These are phyloP conservation scores for Tarenaya hassleriana DNA, from an alignment of 345 rosid genomes.

Conservation along the genomic window DNA sequence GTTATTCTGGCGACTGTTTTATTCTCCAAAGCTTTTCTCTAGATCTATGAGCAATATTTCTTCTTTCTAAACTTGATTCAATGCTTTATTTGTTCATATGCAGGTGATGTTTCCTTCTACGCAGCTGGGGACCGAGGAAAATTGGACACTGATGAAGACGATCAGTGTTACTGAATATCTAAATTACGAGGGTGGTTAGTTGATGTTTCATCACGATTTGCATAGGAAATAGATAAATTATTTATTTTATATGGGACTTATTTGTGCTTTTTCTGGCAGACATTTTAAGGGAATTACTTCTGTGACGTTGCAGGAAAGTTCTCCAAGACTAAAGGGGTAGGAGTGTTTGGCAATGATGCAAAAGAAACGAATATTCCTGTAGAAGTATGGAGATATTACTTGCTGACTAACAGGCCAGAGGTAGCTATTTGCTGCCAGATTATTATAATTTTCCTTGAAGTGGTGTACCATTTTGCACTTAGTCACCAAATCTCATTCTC, in stretches of 20 bases:
- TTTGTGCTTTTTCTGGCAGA: constrained; percentile 1
- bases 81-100: constrained; percentile 22
- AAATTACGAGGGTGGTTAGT: constrained; percentile 85
- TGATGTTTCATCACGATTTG: no score
- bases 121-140: constrained; percentile 87
- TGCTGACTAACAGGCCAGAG: constrained; percentile 94
- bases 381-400: constrained; percentile 98
- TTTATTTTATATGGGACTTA: constrained; percentile 4
- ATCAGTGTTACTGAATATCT: constrained; percentile 91
- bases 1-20: neutral
- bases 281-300: constrained; percentile 13
- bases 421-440: constrained; percentile 32
- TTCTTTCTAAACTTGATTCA: constrained; percentile 5
- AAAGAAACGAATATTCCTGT: constrained; percentile 88
- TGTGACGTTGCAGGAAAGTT: constrained; percentile 65
- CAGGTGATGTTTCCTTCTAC: constrained; percentile 98
- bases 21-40: constrained; percentile 9
- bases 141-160: constrained; percentile 95
- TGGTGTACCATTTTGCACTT: constrained; percentile 1
- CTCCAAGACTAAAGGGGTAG: constrained; percentile 92
- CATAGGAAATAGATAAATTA: no score
- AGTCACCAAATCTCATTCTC: constrained; percentile 13
- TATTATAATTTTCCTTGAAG: constrained; percentile 3
- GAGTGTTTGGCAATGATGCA: constrained; percentile 96
- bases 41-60: neutral